Conservation (phyloP, 2,329 filamentous ascomycete genomes). For the Fusarium staphyleae region DNA sequence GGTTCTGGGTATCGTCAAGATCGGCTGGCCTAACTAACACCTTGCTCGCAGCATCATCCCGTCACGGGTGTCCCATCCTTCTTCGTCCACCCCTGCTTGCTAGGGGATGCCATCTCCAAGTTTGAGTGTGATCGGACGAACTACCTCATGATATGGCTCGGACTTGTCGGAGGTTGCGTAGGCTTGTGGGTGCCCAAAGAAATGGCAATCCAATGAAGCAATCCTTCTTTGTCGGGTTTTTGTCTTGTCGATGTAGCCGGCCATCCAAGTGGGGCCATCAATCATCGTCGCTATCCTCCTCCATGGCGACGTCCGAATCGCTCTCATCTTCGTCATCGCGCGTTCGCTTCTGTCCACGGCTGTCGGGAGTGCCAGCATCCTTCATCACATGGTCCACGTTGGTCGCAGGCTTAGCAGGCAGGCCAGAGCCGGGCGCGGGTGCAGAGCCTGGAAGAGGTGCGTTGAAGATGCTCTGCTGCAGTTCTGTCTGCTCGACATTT, state of each 20-base stretch:
- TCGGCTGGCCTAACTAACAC: slow-evolving; percentile 50
- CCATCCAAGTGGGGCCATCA: slow-evolving; percentile 43
- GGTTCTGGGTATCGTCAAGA: slow-evolving; percentile 41
- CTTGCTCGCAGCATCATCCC: slow-evolving; percentile 75
- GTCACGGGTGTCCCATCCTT: slow-evolving; percentile 78
- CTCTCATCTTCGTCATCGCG: slow-evolving; percentile 72
- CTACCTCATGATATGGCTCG: slow-evolving; percentile 89
- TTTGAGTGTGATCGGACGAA: slow-evolving; percentile 68
- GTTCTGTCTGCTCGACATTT: slow-evolving; percentile 70
- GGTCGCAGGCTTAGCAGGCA: slow-evolving; percentile 58
- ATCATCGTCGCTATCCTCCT: slow-evolving; percentile 78
- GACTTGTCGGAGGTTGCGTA: slow-evolving; percentile 81
- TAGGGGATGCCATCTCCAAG: slow-evolving; percentile 77
- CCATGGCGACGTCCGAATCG: slow-evolving; percentile 72
- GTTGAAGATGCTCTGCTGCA: slow-evolving; percentile 83
- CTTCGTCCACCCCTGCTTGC: slow-evolving; percentile 92
- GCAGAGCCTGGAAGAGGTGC: slow-evolving; percentile 63
- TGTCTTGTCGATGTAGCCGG: slow-evolving; percentile 26
- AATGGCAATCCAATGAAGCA: slow-evolving; percentile 58
- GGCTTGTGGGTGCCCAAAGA: slow-evolving; percentile 79
- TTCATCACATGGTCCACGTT: slow-evolving; percentile 57
- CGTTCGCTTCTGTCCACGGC: slow-evolving; percentile 71
- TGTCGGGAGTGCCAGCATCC: slow-evolving; percentile 62
- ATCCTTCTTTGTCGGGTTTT: slow-evolving; percentile 12
- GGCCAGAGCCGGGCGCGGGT: slow-evolving; percentile 49